A percentile compares a stretch with the other conserved stretches of the same genome.
Conservation (phyloP, 805 yeast species). For the Candida alai region DNA sequence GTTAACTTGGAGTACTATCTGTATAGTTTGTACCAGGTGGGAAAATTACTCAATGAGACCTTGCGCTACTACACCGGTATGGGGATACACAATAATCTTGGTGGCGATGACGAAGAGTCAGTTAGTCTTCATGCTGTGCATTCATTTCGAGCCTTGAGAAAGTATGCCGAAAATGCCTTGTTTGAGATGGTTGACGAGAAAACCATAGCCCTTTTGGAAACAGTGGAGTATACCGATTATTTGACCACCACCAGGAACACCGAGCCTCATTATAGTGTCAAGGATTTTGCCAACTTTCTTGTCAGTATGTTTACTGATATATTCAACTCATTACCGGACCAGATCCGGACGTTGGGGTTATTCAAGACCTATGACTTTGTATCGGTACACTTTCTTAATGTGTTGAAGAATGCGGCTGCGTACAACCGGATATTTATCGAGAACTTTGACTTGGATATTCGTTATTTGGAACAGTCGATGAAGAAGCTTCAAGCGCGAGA, state of each 20-base stretch:
- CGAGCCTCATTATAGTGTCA: conserved; percentile 70
- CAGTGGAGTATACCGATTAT: conserved; percentile 85
- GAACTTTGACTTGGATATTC: conserved; percentile 76
- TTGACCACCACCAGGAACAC: conserved; percentile 43
- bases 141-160: conserved; percentile 55
- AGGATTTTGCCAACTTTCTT: conserved; percentile 81
- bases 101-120: conserved; percentile 36
- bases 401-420: conserved; percentile 51
- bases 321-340: conserved; percentile 73
- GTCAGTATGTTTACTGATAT: conserved; percentile 84
- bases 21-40: conserved; percentile 67
- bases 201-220: conserved; percentile 73
- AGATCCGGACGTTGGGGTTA: conserved; percentile 74
- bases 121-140: conserved; percentile 47
- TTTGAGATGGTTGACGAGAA: conserved; percentile 80
- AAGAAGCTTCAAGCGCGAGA: conserved; percentile 34
- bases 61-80: conserved; percentile 36
- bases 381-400: conserved; percentile 62
- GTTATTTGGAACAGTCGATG: conserved; percentile 61
- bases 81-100: conserved; percentile 37
- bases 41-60: conserved; percentile 38
- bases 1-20: conserved; percentile 86
- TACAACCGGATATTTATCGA: conserved; percentile 59
- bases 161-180: conserved; percentile 72
- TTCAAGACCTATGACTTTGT: conserved; percentile 85